Base-by-base conservation (phyloP, 257 asterid species). In the Plantago major region DNA sequence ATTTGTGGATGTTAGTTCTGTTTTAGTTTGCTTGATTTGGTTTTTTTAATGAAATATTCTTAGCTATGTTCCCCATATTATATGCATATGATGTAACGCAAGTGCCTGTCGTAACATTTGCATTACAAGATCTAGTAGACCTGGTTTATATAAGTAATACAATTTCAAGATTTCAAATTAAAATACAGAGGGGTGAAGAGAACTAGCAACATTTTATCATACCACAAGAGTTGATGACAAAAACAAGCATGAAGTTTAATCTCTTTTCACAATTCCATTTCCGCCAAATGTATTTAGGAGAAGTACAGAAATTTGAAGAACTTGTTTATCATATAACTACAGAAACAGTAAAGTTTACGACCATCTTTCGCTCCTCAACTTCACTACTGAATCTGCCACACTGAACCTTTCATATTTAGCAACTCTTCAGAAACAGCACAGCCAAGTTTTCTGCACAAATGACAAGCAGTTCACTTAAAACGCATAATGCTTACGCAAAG, bases 381-480 rank as follows among this genome's bases (percentile, higher is more conserved):
- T 38, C 49, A 42, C 1, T 42, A 16, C 47, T 2, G 40, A 33
- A 33, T 33, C 42, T 42, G 58, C 56, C 61, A 28, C 56, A 47
- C 57, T 50, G 38, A 58, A 62, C 51, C 17, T 49, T 68, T 18
- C 59, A 38, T 60, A 46, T 60, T 55, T 75, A 60, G 66, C 52
- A 2, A 50, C 9, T 17, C 45, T 40, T 47, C 28, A 40, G 59
- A 71, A 56, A 63, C 76, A 71, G 68, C 76, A 65, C 9, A 71
- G 70, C 76, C 76, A 71, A 15, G 46, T 71, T 54, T 66, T 71
- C 76, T 71, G 64, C 72, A 65, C 18, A 19, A 46, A 52, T 33
- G 3, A 22, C n/a, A 46, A 60, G 11, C 15, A 43, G 2, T 43
- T 44, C 15, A 13, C 1, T 14, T 18, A 58, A 40, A 37, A 14